Evolutionary conservation across 495 filamentous ascomycete species (phyloP), one percentile per base, ranked within the genome.

Genomic region (Bathelium albidoporum): DNA sequence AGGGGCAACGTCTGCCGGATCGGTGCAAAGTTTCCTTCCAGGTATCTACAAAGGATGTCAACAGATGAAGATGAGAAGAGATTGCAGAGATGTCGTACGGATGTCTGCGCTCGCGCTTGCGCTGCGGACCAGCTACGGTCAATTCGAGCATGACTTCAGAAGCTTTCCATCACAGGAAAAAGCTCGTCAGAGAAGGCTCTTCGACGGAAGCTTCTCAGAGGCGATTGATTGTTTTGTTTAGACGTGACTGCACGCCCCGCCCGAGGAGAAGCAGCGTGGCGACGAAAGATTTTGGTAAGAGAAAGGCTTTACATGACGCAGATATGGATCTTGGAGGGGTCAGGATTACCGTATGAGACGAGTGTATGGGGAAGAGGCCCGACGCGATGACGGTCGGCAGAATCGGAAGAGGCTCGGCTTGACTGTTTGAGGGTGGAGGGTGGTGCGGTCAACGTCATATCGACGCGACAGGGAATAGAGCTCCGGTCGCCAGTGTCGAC

Each of bases 11-110:
- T 80, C 58, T 65, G 75, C 26, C 81, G 76, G 4, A 87, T 76
- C 11, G 85, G 86, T 2, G 84, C 84, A 65, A 87, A 88, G 66
- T 88, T 88, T 16, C 85, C 85, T 14, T 77, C 73, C 3, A 85
- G 74, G 64, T 84, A 86, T 60, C 73, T 75, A 20, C 14, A 24
- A 0, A 9, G n/a, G 4, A 10, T 36, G 58, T 60, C 12, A 60
- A 26, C 58, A 32, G 39, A 16, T 14, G 2, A 59, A 59, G 16
- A 28, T 4, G 1, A 52, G 5, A 1, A 14, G 31, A 44, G 2
- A 31, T 45, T 7, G 9, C 22, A 43, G 24, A 61, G 32, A 12
- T 5, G 5, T 41, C 60, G 34, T 67, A 71, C 26, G 69, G 69
- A 60, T 71, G 69, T 44, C 44, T 60, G 14, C 64, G 61, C 59